Evolutionary conservation across 148 eudicot species (phyloP).

Genomic region (Selenicereus undatus): DNA sequence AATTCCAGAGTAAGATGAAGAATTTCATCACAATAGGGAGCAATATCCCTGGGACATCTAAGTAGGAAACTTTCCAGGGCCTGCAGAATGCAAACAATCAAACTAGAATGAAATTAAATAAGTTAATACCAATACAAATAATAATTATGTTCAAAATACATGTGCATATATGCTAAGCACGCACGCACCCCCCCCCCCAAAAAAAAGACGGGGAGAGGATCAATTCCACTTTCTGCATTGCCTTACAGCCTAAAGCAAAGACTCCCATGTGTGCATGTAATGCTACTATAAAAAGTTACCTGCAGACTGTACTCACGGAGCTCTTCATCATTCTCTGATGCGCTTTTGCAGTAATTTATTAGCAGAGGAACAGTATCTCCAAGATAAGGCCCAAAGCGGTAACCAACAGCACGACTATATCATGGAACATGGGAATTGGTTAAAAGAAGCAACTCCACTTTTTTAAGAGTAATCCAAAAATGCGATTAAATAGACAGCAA

Average conservation of each 20-base stretch:
- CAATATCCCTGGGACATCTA: slow-evolving; percentile 90
- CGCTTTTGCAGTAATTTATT: slow-evolving; percentile 70
- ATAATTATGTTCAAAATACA: neutral
- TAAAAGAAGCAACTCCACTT: neutral
- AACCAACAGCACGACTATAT: slow-evolving; percentile 91
- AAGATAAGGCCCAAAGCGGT: slow-evolving; percentile 92
- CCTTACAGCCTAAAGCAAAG: neutral
- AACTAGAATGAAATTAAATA: neutral
- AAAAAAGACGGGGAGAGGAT: neutral
- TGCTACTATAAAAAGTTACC: slow-evolving; percentile 35
- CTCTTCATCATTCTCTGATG: slow-evolving; percentile 98
- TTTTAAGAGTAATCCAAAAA: too few relatives aligned
- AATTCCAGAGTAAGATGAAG: slow-evolving; percentile 80
- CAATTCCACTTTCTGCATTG: neutral
- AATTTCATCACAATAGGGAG: slow-evolving; percentile 66
- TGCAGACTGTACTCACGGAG: slow-evolving; percentile 97
- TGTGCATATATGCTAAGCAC: neutral
- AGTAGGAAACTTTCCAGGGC: slow-evolving; percentile 93
- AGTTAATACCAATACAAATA: neutral
- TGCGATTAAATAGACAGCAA: too few relatives aligned
- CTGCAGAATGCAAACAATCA: slow-evolving; percentile 41
- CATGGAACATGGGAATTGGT: slow-evolving; percentile 6
- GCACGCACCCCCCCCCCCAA: neutral
- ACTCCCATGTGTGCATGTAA: neutral
- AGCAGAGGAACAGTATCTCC: slow-evolving; percentile 87